Percentiles rank a stretch among this genome's conserved stretches.
These are phyloP conservation scores for Garcileccinum viscosum DNA, from an alignment of 1,284 basidiomycete species.

Conservation along the genomic window DNA sequence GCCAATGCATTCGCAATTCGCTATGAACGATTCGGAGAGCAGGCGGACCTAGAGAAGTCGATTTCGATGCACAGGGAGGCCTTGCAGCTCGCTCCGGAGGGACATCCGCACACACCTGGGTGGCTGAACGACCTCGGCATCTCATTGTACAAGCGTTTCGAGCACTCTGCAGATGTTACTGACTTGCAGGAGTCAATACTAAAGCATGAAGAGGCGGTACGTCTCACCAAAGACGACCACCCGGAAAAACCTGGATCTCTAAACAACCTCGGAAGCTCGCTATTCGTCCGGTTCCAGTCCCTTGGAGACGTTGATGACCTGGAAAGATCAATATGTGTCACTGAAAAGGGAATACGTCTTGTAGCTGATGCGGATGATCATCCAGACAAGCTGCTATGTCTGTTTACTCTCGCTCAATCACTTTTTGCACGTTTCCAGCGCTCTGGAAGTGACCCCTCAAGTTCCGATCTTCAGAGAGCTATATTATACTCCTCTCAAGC, in stretches of 20 bases:
- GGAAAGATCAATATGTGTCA: background rate
- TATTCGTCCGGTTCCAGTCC: background rate
- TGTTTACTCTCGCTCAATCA: background rate
- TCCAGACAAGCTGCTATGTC: background rate
- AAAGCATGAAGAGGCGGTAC: background rate
- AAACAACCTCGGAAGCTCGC: background rate
- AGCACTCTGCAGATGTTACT: background rate
- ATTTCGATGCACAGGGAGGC: background rate
- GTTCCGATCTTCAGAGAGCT: background rate
- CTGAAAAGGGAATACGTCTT: background rate
- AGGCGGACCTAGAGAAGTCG: background rate
- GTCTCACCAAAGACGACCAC: background rate
- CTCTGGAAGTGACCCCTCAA: background rate
- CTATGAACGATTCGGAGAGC: background rate
- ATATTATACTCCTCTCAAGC: background rate
- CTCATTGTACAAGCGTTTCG: background rate
- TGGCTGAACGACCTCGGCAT: background rate
- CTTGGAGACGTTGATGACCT: background rate
- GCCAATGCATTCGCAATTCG: background rate
- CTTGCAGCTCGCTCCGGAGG: background rate
- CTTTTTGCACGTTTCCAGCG: background rate
- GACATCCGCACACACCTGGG: background rate
- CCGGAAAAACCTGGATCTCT: background rate
- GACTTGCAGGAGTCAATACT: background rate
- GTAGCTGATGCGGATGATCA: background rate